Conservation (phyloP, 805 yeast species). For the Ogataea pignaliae region DNA sequence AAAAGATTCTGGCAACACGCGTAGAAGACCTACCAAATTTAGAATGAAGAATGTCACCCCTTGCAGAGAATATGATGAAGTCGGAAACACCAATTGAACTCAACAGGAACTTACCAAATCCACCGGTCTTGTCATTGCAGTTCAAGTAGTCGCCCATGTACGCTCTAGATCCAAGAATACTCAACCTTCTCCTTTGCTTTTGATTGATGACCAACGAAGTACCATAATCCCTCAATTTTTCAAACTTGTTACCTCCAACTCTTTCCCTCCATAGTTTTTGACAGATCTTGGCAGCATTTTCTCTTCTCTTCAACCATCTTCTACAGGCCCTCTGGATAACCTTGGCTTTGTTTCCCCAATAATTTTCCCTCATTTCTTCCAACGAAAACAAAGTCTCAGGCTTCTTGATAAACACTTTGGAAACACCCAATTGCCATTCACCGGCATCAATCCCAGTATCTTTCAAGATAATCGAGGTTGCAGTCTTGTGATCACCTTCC, state of each 20-base stretch:
- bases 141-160: constrained; percentile 93
- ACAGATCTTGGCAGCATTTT: constrained; percentile 77
- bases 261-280: constrained; percentile 82
- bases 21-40: constrained; percentile 92
- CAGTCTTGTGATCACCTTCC: constrained; percentile 51
- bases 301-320: constrained; percentile 70
- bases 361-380: constrained; percentile 93
- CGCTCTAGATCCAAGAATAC: constrained; percentile 81
- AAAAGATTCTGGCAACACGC: constrained; percentile 65
- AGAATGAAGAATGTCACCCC: constrained; percentile 76
- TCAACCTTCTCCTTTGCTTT: constrained; percentile 87
- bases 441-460: constrained; percentile 63
- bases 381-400: constrained; percentile 95
- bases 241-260: constrained; percentile 76
- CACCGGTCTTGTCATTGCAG: constrained; percentile 67
- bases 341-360: constrained; percentile 98
- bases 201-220: constrained; percentile 61
- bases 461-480: constrained; percentile 45
- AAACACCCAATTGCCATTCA: constrained; percentile 88
- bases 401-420: constrained; percentile 90
- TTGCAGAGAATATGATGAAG: constrained; percentile 66
- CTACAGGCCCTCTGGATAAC: constrained; percentile 97
- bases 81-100: constrained; percentile 68
- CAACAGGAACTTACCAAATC: constrained; percentile 71
- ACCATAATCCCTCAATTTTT: constrained; percentile 83